Conservation (phyloP, 495 filamentous ascomycete genomes). For the Daldinia grandis region DNA sequence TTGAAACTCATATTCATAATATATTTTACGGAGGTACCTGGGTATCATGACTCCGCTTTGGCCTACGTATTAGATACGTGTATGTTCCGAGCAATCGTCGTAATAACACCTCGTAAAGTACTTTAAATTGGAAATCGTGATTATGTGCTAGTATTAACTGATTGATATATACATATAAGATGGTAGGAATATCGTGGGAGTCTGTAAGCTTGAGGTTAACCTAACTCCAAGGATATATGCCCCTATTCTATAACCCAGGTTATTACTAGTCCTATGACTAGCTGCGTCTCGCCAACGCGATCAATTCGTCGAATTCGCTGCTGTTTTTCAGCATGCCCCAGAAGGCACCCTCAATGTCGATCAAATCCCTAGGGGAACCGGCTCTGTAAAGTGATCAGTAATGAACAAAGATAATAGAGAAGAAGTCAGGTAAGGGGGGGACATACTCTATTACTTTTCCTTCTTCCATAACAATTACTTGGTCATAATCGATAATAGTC, state of each 20-base stretch:
- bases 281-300: conserved; percentile 6
- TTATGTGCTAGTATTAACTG: not conserved
- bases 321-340: conserved; percentile 32
- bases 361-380: conserved; percentile 13
- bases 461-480: conserved; percentile 44
- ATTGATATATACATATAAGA: not conserved
- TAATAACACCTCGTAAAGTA: too few species aligned
- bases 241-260: not conserved
- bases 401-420: not conserved
- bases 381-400: conserved; percentile 14
- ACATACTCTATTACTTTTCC: conserved; percentile 45
- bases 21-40: too few species aligned
- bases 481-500: conserved; percentile 58
- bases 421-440: not conserved
- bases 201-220: not conserved
- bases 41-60: too few species aligned
- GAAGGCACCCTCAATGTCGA: conserved; percentile 18
- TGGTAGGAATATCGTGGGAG: not conserved
- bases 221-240: not conserved
- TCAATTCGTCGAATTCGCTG: conserved; percentile 20
- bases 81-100: too few species aligned
- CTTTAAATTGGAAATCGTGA: not conserved
- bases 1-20: too few species aligned
- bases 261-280: not conserved
- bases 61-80: too few species aligned